Evolutionary conservation across 768 basidiomycete genomes (phyloP).

Genomic region (Boletus tylopilopsis): DNA sequence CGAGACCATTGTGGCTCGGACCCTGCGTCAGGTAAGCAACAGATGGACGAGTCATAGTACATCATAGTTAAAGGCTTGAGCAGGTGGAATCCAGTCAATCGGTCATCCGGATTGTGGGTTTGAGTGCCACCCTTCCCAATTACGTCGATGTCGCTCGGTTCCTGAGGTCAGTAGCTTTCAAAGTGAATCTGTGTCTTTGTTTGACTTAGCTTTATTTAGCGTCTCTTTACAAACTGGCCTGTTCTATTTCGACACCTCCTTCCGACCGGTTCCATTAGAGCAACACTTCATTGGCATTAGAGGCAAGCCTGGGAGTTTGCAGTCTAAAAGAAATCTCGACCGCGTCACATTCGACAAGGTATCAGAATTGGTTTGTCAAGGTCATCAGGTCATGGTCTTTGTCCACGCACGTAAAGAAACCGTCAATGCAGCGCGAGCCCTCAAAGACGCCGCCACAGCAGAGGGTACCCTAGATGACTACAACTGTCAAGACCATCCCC

Average conservation of each 20-base stretch:
- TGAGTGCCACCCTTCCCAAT: conserved; percentile 96
- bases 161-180: conserved; percentile 54
- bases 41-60: background rate
- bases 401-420: conserved; percentile 99
- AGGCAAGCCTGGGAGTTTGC: conserved; percentile 76
- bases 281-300: conserved; percentile 95
- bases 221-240: conserved; percentile 84
- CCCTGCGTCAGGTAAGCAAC: conserved; percentile 71
- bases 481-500: conserved; percentile 76
- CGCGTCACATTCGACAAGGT: conserved; percentile 88
- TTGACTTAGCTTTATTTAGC: conserved; percentile 38
- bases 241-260: conserved; percentile 98
- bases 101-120: conserved; percentile 90
- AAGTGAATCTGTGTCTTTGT: background rate
- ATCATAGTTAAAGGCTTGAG: background rate
- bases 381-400: conserved; percentile 99
- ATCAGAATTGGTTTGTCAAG: conserved; percentile 77
- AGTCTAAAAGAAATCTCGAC: conserved; percentile 84
- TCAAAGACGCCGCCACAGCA: conserved; percentile 69
- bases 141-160: conserved; percentile 97
- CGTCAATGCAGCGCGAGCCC: conserved; percentile 80
- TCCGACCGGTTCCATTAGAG: conserved; percentile 93
- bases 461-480: conserved; percentile 79
- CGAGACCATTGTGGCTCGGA: conserved; percentile 96
- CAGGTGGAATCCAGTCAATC: conserved; percentile 97